Evolutionary conservation across 805 yeast genomes (phyloP).

Genomic region (Ogataea sp.): DNA sequence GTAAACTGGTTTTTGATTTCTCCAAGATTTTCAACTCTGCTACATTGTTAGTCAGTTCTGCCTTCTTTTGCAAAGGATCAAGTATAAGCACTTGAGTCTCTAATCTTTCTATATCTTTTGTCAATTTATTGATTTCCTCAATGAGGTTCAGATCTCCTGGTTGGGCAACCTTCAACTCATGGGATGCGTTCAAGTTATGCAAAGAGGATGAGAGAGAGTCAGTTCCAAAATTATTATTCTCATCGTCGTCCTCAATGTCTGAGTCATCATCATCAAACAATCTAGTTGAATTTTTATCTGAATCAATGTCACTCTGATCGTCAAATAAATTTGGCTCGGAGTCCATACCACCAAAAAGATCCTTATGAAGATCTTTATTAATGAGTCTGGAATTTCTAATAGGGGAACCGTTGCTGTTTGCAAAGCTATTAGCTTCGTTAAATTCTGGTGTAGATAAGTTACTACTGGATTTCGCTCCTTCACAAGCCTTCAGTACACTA

Average conservation of each 20-base stretch:
- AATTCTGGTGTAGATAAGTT: background rate
- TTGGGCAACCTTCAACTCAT: slow-evolving; percentile 40
- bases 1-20: slow-evolving; percentile 60
- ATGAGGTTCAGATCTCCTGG: slow-evolving; percentile 62
- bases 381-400: slow-evolving; percentile 17
- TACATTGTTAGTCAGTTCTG: slow-evolving; percentile 74
- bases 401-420: background rate
- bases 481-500: background rate
- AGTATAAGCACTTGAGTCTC: slow-evolving; percentile 57
- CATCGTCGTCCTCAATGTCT: slow-evolving; percentile 16
- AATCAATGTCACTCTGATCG: background rate
- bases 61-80: slow-evolving; percentile 64
- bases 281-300: background rate
- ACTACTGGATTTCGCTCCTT: too few species aligned
- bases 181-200: slow-evolving; percentile 14
- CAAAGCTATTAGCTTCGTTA: background rate
- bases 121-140: slow-evolving; percentile 57
- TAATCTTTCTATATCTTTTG: slow-evolving; percentile 48
- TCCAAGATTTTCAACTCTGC: slow-evolving; percentile 59
- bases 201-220: slow-evolving; percentile 8
- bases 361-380: slow-evolving; percentile 22
- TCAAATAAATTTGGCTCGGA: background rate
- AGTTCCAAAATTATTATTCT: slow-evolving; percentile 6
- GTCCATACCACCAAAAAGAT: slow-evolving; percentile 21
- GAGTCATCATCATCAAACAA: background rate